These are phyloP conservation scores for Aspergillus sparsus DNA, from an alignment of 495 filamentous ascomycete genomes.

Conservation along the genomic window DNA sequence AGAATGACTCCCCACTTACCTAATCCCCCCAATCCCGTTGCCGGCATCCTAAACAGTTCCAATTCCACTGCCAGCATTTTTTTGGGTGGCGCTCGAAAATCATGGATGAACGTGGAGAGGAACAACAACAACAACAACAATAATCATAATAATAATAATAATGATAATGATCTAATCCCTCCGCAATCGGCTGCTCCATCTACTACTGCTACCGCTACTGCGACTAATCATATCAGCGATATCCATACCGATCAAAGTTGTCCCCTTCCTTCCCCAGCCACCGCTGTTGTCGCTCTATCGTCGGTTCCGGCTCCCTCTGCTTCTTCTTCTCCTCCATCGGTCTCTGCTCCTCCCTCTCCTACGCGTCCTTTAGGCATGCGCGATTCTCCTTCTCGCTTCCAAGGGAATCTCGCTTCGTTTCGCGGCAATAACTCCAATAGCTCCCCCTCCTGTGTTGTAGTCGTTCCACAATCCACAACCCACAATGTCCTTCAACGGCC, in stretches of 20 bases:
- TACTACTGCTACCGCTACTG: background rate
- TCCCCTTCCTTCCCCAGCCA: background rate
- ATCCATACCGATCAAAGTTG: background rate
- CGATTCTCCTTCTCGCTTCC: slow-evolving; percentile 10
- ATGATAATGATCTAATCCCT: background rate
- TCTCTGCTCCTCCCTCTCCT: slow-evolving; percentile 1
- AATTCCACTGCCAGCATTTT: slow-evolving; percentile 54
- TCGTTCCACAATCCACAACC: background rate
- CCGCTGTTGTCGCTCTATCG: background rate
- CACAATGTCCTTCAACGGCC: slow-evolving; percentile 13
- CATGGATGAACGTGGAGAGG: slow-evolving; percentile 58
- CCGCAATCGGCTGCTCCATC: background rate
- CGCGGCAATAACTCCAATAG: background rate
- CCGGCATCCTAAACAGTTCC: background rate
- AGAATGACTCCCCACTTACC: slow-evolving; percentile 19
- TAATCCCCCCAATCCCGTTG: slow-evolving; percentile 16
- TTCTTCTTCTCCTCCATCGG: slow-evolving; percentile 2
- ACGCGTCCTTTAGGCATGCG: slow-evolving; percentile 22
- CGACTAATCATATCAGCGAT: slow-evolving; percentile 2
- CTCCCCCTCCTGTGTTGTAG: background rate
- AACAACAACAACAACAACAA: slow-evolving; percentile 9
- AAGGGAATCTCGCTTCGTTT: slow-evolving; percentile 9
- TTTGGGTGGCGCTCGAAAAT: slow-evolving; percentile 62
- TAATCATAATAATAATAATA: background rate
- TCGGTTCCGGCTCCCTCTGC: slow-evolving; percentile 9